Percentiles rank a stretch among this genome's conserved stretches.
Evolutionary conservation across 202 grass and related monocot species (phyloP).

Genomic region (Digitaria exilis): DNA sequence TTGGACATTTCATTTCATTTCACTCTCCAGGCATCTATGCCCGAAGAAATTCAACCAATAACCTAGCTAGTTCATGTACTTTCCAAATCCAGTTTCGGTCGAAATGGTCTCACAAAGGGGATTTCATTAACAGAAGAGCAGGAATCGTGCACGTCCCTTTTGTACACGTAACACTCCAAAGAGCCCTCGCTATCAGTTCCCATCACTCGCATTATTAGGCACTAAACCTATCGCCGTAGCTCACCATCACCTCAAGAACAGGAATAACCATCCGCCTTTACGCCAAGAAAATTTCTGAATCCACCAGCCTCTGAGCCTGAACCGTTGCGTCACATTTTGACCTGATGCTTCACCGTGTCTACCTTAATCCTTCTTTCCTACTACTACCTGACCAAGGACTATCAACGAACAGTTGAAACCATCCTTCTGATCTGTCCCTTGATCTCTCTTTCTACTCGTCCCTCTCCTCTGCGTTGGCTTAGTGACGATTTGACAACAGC

Average conservation of each 20-base stretch:
- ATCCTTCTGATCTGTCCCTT: background rate
- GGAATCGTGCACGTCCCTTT: conserved; percentile 7
- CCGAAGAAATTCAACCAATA: background rate
- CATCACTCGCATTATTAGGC: background rate
- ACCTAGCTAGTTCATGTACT: background rate
- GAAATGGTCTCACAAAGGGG: background rate
- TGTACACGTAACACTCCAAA: background rate
- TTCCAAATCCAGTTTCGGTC: background rate
- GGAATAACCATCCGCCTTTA: background rate
- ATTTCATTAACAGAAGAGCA: background rate
- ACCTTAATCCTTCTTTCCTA: background rate
- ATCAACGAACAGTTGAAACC: background rate
- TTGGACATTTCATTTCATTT: background rate
- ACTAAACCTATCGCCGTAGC: background rate
- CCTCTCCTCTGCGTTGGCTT: background rate
- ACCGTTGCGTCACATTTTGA: background rate
- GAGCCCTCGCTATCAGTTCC: background rate
- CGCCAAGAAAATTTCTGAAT: background rate
- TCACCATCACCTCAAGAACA: background rate
- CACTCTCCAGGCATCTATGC: background rate
- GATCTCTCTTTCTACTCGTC: background rate
- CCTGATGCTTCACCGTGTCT: background rate
- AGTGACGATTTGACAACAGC: background rate
- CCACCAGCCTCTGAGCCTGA: background rate
- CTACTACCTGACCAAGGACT: background rate